phyloP scores from a whole-genome alignment of 306 rosid species.

The Mucuna pruriens region DNA sequence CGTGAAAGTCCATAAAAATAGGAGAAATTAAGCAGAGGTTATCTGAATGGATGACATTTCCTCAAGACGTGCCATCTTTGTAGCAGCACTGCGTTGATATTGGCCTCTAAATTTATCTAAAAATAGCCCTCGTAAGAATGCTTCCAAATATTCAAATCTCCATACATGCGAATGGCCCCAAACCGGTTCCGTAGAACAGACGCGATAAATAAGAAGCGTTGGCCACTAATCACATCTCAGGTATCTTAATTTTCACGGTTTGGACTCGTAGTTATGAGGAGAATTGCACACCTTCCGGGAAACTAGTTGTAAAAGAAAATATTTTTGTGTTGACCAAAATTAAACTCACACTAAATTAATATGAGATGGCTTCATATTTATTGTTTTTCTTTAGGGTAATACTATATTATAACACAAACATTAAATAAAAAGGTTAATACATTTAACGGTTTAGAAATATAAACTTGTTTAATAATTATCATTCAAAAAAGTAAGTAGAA shows the following conservation, averaged over 20 bases:
- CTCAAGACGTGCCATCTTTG: neutral
- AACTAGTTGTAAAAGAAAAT: neutral
- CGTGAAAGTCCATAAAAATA: neutral
- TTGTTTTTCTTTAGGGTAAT: no score
- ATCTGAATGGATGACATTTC: neutral
- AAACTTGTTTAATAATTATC: no score
- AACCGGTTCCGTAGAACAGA: neutral
- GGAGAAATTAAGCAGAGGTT: neutral
- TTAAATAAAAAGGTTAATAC: no score
- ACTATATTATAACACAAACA: no score
- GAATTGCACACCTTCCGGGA: neutral
- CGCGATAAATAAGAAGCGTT: neutral
- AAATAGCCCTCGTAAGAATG: neutral
- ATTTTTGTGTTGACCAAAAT: no score
- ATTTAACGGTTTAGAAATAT: no score
- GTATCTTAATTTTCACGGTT: neutral
- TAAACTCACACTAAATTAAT: no score
- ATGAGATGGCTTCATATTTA: no score
- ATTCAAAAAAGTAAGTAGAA: no score
- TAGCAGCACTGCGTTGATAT: neutral
- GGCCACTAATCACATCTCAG: neutral
- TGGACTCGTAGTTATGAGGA: neutral
- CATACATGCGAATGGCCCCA: neutral
- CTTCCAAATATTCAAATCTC: neutral
- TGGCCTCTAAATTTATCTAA: neutral